Evolutionary conservation across 257 asterid species (phyloP).

Genomic region (Nicotiana sylvestris): DNA sequence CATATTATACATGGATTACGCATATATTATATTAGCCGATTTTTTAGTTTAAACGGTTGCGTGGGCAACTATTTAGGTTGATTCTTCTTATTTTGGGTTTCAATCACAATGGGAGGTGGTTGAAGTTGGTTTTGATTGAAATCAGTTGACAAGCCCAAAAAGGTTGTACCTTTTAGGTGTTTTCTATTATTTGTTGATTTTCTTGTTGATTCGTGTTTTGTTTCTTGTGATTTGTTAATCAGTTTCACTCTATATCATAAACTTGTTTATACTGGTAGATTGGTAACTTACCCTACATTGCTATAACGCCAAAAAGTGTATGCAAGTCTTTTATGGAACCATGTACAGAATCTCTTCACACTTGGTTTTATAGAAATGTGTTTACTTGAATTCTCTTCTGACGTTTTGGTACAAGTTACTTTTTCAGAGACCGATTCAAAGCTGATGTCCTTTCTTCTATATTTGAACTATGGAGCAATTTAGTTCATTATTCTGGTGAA

Average conservation of each 20-base stretch:
- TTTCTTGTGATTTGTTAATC: not conserved
- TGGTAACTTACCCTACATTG: not conserved
- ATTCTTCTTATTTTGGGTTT: not conserved
- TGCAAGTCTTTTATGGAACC: not conserved
- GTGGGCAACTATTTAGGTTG: no score
- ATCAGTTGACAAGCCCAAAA: not conserved
- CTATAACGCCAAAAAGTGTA: not conserved
- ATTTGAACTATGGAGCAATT: not conserved
- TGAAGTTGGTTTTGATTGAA: not conserved
- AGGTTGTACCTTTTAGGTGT: not conserved
- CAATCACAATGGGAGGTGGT: not conserved
- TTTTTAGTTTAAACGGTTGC: no score
- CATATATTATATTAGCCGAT: no score
- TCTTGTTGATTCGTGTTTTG: not conserved
- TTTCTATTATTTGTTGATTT: not conserved
- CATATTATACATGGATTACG: no score
- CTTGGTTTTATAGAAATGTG: not conserved
- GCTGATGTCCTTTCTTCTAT: not conserved
- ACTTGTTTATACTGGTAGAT: not conserved
- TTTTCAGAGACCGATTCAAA: not conserved
- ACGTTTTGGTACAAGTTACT: not conserved
- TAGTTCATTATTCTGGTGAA: not conserved
- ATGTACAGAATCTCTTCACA: not conserved
- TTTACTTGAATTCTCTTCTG: slow-evolving; percentile 1
- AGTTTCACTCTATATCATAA: not conserved